Evolutionary conservation across 306 rosid genomes (phyloP), one percentile per base, ranked within the genome.

Genomic region (Cucurbita argyrosperma): DNA sequence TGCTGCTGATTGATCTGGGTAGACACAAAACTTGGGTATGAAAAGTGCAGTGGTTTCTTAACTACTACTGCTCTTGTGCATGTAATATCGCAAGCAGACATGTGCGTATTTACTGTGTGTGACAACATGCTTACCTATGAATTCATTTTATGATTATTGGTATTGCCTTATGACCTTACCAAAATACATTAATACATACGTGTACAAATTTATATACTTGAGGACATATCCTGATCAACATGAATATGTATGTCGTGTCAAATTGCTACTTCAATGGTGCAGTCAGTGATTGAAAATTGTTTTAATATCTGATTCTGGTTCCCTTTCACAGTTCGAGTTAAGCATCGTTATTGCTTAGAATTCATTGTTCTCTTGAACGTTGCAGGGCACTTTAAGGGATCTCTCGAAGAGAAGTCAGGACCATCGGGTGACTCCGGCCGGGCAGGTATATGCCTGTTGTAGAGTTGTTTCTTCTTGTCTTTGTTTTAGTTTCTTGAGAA

Each of bases 331-430:
- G n/a, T 49, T 49, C 13, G 53, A 49, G 39, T 39, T 6, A 23
- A 46, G 18, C 53, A 45, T 67, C 11, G 2, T 35, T 12, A 45
- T 35, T 8, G 13, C n/a, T 13, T 7, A 26, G 7, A 46, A 47
- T 47, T 68, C 54, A 68, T 23, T 68, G 26, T 14, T 67, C 55
- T 45, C 39, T 30, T 70, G 67, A 60, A 73, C 77, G 57, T 66
- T 83, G 82, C 86, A 93, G 97, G 90, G 97, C 67, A 78, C 89
- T 72, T 71, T 89, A 85, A 93, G 94, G 82, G 98, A 90, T 58
- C 88, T 89, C 76, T 83, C 97, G 15, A 90, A 89, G 86, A 93
- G 87, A 80, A 82, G 76, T 72, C 98, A 78, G 10, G 94, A 90
- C 75, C 87, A 83, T 63, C 30, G 89, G 45, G 49, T 65, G 61